These are phyloP conservation scores for Fusarium sp. DNA, from an alignment of 2,329 filamentous ascomycete species.

Conservation along the genomic window DNA sequence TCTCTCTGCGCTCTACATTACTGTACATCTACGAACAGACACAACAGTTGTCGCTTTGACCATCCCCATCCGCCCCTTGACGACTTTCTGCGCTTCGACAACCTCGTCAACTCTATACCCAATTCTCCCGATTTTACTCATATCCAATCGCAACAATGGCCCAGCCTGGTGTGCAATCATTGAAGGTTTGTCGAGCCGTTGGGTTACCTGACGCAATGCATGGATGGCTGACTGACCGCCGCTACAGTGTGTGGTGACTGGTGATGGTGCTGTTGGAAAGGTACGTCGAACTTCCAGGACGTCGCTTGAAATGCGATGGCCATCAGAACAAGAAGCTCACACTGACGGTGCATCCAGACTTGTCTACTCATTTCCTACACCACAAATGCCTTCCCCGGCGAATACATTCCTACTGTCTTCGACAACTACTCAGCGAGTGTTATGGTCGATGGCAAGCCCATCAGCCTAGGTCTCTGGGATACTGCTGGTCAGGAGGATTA, in stretches of 20 bases:
- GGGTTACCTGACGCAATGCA: slow-evolving; percentile 35
- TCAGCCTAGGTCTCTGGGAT: slow-evolving; percentile 97
- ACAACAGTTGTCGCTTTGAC: slow-evolving; percentile 28
- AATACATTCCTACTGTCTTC: slow-evolving; percentile 99
- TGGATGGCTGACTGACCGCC: slow-evolving; percentile 49
- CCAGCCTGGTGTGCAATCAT: slow-evolving; percentile 86
- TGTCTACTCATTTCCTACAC: slow-evolving; percentile 99
- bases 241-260: slow-evolving; percentile 93
- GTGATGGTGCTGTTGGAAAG: slow-evolving; percentile 99
- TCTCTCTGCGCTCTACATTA: slow-evolving; percentile 29
- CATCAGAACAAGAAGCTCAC: slow-evolving; percentile 13
- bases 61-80: slow-evolving; percentile 31
- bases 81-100: slow-evolving; percentile 26
- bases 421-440: slow-evolving; percentile 99
- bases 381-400: slow-evolving; percentile 99
- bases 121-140: slow-evolving; percentile 16
- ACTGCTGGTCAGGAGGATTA: slow-evolving; percentile 99
- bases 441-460: slow-evolving; percentile 98
- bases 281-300: slow-evolving; percentile 59
- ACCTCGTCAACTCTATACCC: slow-evolving; percentile 8
- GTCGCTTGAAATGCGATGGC: slow-evolving; percentile 9
- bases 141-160: slow-evolving; percentile 67
- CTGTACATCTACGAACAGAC: slow-evolving; percentile 22
- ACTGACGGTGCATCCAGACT: slow-evolving; percentile 72
- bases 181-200: slow-evolving; percentile 76